These are phyloP conservation scores for Heterobasidion parviporum DNA, from an alignment of 1,284 basidiomycete species.

Conservation along the genomic window DNA sequence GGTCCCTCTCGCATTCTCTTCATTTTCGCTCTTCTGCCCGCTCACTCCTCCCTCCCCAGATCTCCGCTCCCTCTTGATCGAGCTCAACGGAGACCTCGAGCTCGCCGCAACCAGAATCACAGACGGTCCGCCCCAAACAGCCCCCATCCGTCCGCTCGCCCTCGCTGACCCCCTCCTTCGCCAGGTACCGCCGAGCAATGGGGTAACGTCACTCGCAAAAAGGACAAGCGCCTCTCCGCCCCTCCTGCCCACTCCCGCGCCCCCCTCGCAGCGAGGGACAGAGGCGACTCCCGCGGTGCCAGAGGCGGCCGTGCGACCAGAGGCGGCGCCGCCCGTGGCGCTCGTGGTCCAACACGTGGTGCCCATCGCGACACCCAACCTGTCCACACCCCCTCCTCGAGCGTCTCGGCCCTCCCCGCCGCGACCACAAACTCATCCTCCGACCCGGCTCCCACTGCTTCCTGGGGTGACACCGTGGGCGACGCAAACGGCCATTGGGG, in stretches of 20 bases:
- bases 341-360: slow-evolving; percentile 44
- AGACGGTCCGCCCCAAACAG: slow-evolving; percentile 46
- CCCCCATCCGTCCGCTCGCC: slow-evolving; percentile 8
- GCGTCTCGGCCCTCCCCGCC: slow-evolving; percentile 2
- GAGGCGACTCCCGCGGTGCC: slow-evolving; percentile 55
- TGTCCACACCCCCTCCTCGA: slow-evolving; percentile 6
- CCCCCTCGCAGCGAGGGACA: slow-evolving; percentile 29
- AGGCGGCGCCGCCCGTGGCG: slow-evolving; percentile 41
- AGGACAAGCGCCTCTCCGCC: slow-evolving; percentile 60
- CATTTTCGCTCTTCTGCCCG: slow-evolving; percentile 13
- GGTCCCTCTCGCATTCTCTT: slow-evolving; percentile 33
- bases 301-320: slow-evolving; percentile 60
- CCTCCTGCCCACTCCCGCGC: slow-evolving; percentile 39
- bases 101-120: slow-evolving; percentile 70
- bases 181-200: slow-evolving; percentile 77
- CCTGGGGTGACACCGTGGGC: not conserved
- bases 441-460: not conserved
- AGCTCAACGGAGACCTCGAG: slow-evolving; percentile 69
- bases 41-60: slow-evolving; percentile 35
- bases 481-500: not conserved
- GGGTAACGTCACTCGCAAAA: slow-evolving; percentile 83
- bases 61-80: slow-evolving; percentile 65
- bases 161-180: not conserved
- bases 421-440: slow-evolving; percentile 13
- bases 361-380: slow-evolving; percentile 39